Evolutionary conservation across 768 basidiomycete species (phyloP).

Genomic region (Boletus edulis): DNA sequence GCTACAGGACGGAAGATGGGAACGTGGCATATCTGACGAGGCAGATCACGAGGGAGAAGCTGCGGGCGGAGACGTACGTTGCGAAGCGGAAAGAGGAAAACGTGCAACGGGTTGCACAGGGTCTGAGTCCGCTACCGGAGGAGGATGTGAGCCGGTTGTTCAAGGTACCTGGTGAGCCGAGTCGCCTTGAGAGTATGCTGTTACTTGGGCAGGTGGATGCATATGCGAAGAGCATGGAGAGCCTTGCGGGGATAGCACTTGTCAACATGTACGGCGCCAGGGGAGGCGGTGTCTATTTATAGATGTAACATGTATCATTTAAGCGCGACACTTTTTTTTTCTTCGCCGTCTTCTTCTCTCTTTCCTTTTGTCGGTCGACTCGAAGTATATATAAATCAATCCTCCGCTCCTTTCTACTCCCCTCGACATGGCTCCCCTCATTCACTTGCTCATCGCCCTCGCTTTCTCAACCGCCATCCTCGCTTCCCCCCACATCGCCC

Average conservation of each 20-base stretch:
- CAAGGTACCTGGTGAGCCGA: slow-evolving; percentile 87
- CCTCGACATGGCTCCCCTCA: slow-evolving; percentile 33
- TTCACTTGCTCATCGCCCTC: slow-evolving; percentile 41
- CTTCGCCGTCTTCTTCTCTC: not conserved
- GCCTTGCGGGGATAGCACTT: slow-evolving; percentile 55
- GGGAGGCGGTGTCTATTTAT: not conserved
- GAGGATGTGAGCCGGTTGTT: slow-evolving; percentile 82
- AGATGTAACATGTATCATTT: not conserved
- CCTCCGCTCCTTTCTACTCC: slow-evolving; percentile 16
- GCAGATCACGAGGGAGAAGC: slow-evolving; percentile 84
- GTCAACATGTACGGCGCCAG: slow-evolving; percentile 85
- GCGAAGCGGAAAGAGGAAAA: slow-evolving; percentile 91
- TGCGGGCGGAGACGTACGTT: slow-evolving; percentile 74
- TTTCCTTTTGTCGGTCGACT: not conserved
- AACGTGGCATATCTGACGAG: slow-evolving; percentile 86
- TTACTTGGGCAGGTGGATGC: slow-evolving; percentile 86
- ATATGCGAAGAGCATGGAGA: slow-evolving; percentile 73
- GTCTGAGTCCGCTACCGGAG: slow-evolving; percentile 82
- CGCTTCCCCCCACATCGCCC: slow-evolving; percentile 38
- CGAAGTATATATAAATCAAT: slow-evolving; percentile 10
- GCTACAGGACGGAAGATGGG: slow-evolving; percentile 86
- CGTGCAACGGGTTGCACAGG: slow-evolving; percentile 70
- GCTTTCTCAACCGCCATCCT: slow-evolving; percentile 37
- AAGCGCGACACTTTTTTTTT: not conserved
- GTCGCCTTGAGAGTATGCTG: slow-evolving; percentile 82